Evolutionary conservation across 306 rosid genomes (phyloP), one percentile per base, ranked within the genome.

Genomic region (Citrullus mucosospermus): DNA sequence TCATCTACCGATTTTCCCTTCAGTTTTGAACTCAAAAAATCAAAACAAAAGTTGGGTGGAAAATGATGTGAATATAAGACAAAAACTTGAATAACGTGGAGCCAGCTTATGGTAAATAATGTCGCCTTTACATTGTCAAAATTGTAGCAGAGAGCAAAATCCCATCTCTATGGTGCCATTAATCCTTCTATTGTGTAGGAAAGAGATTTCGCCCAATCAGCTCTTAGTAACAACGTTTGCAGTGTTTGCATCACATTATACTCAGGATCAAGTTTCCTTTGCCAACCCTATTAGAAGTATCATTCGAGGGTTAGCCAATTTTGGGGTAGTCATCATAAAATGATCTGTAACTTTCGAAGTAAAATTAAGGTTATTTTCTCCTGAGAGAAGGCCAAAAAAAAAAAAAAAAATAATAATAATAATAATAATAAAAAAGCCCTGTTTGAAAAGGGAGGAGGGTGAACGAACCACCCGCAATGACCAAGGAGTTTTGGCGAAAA

Each of bases 141-240:
- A 89, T 84, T 90, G 93, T 84, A 77, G 80, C 75, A 81, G 83
- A 68, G 44, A 77, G 67, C 70, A 78, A 63, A 43, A 43, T 43
- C 48, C 48, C 82, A 76, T 39, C 9, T 78, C 83, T 78, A 95
- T 12, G 99, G 97, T 78, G 99, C 99, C 99, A 95, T 91, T 79
- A 95, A 87, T 81, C 97, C 97, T n/a, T 95, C 99, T 79, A 95
- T 91, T 22, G 99, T 95, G 82, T 95, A 91, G 28, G 97, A 84
- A 80, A 95, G 97, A 54, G 93, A 88, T 82, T 92, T 87, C 2
- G 97, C 99, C 99, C 99, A 95, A 86, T 95, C 99, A 41, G 97
- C 91, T 88, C 81, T 92, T 36, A 92, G 99, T 55, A 95, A 87
- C 83, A 95, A 86, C 6, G 97, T 95, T 85, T 95, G 99, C 81